Conservation (phyloP, 805 yeast genomes). For the Metschnikowia matae region DNA sequence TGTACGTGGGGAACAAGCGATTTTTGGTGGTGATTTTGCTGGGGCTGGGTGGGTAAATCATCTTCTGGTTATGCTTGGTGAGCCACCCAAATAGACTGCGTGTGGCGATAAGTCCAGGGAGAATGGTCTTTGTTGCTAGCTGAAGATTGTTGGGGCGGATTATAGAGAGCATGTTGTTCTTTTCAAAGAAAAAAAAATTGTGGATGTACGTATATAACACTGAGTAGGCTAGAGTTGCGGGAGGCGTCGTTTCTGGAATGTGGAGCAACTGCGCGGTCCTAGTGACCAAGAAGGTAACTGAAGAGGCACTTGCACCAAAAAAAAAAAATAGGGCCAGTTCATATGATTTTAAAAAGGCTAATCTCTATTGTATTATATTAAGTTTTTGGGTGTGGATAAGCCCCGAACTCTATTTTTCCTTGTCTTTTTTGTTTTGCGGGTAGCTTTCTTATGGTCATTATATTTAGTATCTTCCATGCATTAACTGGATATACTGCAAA, state of each 20-base stretch:
- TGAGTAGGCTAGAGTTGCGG: neutral
- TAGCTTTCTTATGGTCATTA: neutral
- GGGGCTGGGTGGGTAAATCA: constrained; percentile 41
- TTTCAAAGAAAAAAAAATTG: neutral
- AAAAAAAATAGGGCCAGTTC: neutral
- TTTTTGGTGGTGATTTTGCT: constrained; percentile 35
- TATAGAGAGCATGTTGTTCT: constrained; percentile 8
- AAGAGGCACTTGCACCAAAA: neutral
- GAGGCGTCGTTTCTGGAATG: neutral
- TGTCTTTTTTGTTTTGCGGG: neutral
- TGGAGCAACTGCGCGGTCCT: neutral
- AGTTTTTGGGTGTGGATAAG: neutral
- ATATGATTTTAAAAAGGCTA: neutral
- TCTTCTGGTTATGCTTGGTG: constrained; percentile 17
- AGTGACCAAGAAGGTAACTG: neutral
- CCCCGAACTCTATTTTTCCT: neutral
- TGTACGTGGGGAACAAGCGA: constrained; percentile 36
- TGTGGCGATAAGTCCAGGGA: constrained; percentile 1
- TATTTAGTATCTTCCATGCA: neutral
- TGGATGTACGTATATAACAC: neutral
- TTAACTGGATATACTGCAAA: neutral
- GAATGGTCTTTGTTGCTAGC: constrained; percentile 7
- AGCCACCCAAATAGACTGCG: constrained; percentile 18
- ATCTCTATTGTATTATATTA: neutral
- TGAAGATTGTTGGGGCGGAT: constrained; percentile 8